Conservation (phyloP, 2,329 filamentous ascomycete species). For the Cryphonectria naterciae region DNA sequence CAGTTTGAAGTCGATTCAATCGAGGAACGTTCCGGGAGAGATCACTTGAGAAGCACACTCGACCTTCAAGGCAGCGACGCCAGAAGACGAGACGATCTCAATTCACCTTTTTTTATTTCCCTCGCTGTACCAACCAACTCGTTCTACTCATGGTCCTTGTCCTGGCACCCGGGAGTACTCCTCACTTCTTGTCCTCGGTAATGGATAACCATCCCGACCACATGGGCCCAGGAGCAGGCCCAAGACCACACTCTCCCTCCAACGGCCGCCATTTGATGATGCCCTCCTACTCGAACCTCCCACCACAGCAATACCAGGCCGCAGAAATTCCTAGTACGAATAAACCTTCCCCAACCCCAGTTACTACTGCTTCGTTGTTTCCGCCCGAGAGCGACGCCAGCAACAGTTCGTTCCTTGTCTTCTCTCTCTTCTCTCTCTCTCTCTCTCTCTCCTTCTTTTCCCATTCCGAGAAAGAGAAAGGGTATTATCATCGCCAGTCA, state of each 20-base stretch:
- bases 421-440: constrained; percentile 32
- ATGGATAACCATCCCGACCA: constrained; percentile 30
- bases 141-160: constrained; percentile 10
- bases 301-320: constrained; percentile 41
- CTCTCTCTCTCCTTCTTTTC: constrained; percentile 33
- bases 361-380: constrained; percentile 50
- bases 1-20: neutral
- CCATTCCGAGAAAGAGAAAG: constrained; percentile 31
- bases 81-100: neutral
- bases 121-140: neutral
- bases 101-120: neutral
- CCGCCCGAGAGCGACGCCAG: constrained; percentile 41
- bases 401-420: constrained; percentile 36
- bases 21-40: neutral
- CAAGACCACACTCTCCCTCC: constrained; percentile 23
- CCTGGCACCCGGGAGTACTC: constrained; percentile 11
- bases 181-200: constrained; percentile 14
- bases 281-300: constrained; percentile 51
- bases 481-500: neutral
- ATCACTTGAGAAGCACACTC: neutral
- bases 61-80: neutral
- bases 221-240: constrained; percentile 24
- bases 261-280: constrained; percentile 28
- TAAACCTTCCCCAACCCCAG: constrained; percentile 37
- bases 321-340: constrained; percentile 56